Evolutionary conservation across 306 rosid genomes (phyloP).

Genomic region (Abrus pulchellus): DNA sequence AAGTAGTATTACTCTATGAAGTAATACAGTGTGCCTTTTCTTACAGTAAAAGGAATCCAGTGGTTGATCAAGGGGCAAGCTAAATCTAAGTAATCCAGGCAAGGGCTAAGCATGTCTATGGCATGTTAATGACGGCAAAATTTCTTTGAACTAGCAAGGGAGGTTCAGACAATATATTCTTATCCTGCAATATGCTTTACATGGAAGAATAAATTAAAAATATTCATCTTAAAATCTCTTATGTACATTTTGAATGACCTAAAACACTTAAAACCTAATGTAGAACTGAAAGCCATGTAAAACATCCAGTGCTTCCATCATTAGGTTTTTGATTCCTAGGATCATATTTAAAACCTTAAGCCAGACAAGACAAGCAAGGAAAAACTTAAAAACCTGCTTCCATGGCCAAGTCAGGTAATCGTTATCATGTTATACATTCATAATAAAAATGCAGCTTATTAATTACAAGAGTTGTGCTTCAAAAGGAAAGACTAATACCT

Average conservation of each 20-base stretch:
- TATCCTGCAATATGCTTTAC: constrained; percentile 31
- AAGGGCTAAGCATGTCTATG: constrained; percentile 2
- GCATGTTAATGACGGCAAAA: constrained; percentile 11
- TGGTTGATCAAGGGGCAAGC: constrained; percentile 19
- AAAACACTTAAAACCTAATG: constrained; percentile 29
- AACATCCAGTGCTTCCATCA: constrained; percentile 34
- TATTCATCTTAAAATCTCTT: constrained; percentile 15
- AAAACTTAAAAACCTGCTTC: constrained; percentile 27
- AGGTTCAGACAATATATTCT: constrained; percentile 14
- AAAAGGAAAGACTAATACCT: constrained; percentile 64
- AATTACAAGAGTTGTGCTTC: constrained; percentile 19
- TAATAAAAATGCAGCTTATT: constrained; percentile 23
- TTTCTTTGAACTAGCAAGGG: not conserved
- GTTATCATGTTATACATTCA: constrained; percentile 29
- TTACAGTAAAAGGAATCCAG: not conserved
- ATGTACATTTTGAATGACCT: constrained; percentile 11
- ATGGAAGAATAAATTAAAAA: constrained; percentile 20
- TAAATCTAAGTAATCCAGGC: constrained; percentile 6
- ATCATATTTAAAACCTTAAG: constrained; percentile 19
- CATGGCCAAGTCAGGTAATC: constrained; percentile 11
- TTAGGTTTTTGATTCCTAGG: constrained; percentile 10
- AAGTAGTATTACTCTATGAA: not conserved
- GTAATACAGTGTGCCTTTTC: not conserved
- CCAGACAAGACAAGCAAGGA: constrained; percentile 31
- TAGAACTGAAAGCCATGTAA: constrained; percentile 21